A percentile compares a stretch with the other conserved stretches of the same genome.
Evolutionary conservation across 306 rosid genomes (phyloP).

Genomic region (Castanea crenata): DNA sequence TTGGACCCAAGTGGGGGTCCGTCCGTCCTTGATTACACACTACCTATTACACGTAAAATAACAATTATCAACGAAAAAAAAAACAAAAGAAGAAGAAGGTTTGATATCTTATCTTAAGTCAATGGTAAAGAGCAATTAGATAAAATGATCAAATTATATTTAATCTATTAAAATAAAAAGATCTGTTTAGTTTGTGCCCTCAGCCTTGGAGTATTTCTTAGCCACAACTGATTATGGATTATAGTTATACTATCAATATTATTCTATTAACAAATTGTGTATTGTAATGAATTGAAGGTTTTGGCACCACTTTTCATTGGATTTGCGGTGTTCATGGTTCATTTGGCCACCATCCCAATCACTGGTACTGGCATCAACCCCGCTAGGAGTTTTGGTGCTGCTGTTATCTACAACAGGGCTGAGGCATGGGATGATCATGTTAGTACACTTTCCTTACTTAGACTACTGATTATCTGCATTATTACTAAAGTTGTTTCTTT

Average conservation of each 20-base stretch:
- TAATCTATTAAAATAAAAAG: no score
- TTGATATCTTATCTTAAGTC: no score
- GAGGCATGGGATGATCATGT: slow-evolving; percentile 84
- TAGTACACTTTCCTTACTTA: slow-evolving; percentile 17
- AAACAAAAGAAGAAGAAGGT: no score
- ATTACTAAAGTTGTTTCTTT: background rate
- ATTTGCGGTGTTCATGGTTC: slow-evolving; percentile 95
- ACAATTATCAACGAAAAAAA: no score
- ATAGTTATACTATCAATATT: background rate
- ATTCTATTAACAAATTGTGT: slow-evolving; percentile 6
- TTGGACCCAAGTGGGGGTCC: no score
- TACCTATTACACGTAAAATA: no score
- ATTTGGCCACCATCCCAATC: slow-evolving; percentile 91
- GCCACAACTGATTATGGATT: background rate
- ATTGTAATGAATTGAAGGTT: slow-evolving; percentile 44
- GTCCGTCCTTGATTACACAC: no score
- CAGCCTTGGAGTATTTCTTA: no score
- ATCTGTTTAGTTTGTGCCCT: no score
- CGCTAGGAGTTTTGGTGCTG: slow-evolving; percentile 91
- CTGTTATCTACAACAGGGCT: slow-evolving; percentile 54
- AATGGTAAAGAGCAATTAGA: no score
- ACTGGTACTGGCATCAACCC: slow-evolving; percentile 96
- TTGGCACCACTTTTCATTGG: slow-evolving; percentile 98
- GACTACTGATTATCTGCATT: background rate
- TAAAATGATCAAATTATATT: no score